Base-by-base conservation (phyloP, 139 green algal genomes). In the Eudorina sp. region DNA sequence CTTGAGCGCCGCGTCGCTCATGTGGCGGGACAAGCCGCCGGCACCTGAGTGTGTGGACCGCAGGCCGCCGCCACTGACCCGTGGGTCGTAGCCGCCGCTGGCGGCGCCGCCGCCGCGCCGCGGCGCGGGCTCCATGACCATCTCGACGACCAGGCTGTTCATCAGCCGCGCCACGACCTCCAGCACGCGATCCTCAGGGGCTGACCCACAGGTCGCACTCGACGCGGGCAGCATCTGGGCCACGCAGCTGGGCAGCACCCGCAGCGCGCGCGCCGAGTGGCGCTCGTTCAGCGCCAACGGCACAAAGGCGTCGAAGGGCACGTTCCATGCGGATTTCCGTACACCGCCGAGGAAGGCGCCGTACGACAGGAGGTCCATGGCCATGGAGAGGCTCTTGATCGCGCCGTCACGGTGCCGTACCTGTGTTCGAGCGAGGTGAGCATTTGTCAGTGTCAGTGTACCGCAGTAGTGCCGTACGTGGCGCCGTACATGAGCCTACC, bases 131-230 rank as follows among this genome's bases (percentile, higher is more conserved):
- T 58, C 58, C 4, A 13, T 5, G 40, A 88, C 53, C 58, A 91
- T 41, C 53, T 91, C 88, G 45, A 91, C 89, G 62, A 89, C 83
- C 62, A 92, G 62, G 66, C 82, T 88, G 36, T 92, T 92, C 62
- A 92, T 86, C 16, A 85, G 53, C 75, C 60, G 48, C 25, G 72
- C 74, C 53, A 92, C 13, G 13, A 92, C 75, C 5, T 51, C 60
- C 6, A 92, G 60, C 83, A 92, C 34, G 11, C 31, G 1, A 23
- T 62, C 38, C 0, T 58, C 53, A 77, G 36, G 7, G 31, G 69
- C 83, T n/a, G 31, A 3, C 43, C 9, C 29, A 40, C 9, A 14
- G n/a, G n/a, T n/a, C n/a, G n/a, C n/a, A n/a, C n/a, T n/a, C n/a
- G n/a, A n/a, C n/a, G n/a, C n/a, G n/a, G n/a, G 25, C 72, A 83